Evolutionary conservation across 352 stramenopile genomes (phyloP), one percentile per base, ranked within the genome.

Genomic region (Phytophthora vignae): DNA sequence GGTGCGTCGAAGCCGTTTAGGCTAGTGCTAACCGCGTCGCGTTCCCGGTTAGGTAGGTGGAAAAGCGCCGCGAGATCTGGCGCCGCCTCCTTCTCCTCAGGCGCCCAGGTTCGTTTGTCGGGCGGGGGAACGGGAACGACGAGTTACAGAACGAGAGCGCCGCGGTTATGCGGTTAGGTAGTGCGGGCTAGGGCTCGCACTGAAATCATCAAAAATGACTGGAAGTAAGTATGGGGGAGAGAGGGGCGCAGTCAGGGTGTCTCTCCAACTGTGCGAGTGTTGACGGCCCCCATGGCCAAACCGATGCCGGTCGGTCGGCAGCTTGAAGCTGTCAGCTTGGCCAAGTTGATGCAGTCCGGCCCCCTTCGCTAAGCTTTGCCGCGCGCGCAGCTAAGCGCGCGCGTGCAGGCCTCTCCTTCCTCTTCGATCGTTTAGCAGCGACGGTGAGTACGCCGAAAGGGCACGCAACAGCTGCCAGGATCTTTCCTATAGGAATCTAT

Each of bases 181-280:
- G 61, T 21, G 38, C 14, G 59, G 71, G 44, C 2, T 74, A 73
- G 71, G 71, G 59, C 8, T 14, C 12, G 10, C n/a, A 49, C 50
- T 76, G 60, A 78, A 76, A 76, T 42, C 60, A 69, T 72, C 61
- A 69, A 60, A 49, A 27, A 12, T 59, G 22, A 72, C 42, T 76
- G 59, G 52, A 11, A 19, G 5, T 54, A 53, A 76, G 36, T 66
- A 69, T 42, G 54, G 42, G 61, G 65, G 67, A 69, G 67, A 65
- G 42, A 69, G 44, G 48, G 53, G 44, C 5, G 42, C 49, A 15
- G 7, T 27, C 17, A 54, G 46, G 5, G 21, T 54, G 46, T 54
- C 46, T 54, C n/a, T 27, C n/a, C 11, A 64, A 59, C 48, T 66
- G 60, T 52, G 22, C 27, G 55, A 46, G 46, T 53, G 22, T 25